Conservation (phyloP, 148 eudicot species). For the Pouteria glomerata region DNA sequence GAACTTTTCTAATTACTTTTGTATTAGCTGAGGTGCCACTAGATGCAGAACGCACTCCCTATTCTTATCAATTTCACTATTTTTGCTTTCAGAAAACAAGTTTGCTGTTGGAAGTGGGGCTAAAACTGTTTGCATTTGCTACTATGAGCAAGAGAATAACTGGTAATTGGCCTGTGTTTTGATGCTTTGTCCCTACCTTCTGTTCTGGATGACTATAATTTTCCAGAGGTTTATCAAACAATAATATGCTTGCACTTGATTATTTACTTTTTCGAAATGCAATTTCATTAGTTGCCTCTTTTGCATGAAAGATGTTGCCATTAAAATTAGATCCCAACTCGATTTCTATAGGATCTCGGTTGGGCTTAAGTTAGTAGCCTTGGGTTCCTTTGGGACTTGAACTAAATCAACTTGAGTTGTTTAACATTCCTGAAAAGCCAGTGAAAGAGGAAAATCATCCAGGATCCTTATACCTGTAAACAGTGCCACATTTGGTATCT, state of each 20-base stretch:
- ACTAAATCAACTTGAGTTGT: not conserved
- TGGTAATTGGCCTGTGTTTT: slow-evolving; percentile 45
- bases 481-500: not conserved
- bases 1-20: not conserved
- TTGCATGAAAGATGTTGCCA: not conserved
- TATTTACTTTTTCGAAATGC: not conserved
- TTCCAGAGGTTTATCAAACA: not conserved
- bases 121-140: slow-evolving; percentile 96
- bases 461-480: not conserved
- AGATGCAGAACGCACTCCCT: not conserved
- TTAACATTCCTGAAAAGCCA: not conserved
- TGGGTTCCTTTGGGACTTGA: not conserved
- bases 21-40: not conserved
- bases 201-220: not conserved
- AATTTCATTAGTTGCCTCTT: not conserved
- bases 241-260: not conserved
- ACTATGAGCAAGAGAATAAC: slow-evolving; percentile 98
- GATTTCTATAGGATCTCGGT: not conserved
- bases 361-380: not conserved
- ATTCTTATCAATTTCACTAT: slow-evolving; percentile 9
- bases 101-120: slow-evolving; percentile 99
- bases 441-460: not conserved
- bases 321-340: not conserved
- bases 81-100: slow-evolving; percentile 70
- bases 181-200: not conserved